Conservation (phyloP, 2,329 filamentous ascomycete genomes). For the Diplodia corticola region DNA sequence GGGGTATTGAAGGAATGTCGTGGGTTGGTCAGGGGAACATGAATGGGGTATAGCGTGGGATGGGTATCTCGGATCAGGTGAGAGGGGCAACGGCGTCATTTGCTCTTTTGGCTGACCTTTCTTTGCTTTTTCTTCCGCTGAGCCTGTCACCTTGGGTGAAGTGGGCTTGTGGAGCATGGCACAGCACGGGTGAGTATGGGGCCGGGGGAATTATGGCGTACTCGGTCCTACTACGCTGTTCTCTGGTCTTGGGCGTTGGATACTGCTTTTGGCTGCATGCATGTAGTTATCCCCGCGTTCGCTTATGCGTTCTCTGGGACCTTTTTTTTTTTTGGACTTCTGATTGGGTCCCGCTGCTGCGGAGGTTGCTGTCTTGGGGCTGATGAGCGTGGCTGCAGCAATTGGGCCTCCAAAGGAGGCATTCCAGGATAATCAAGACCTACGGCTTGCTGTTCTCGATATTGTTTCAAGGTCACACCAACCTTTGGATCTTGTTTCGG, state of each 20-base stretch:
- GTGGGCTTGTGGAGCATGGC: not conserved
- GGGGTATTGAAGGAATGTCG: not conserved
- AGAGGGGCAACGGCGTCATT: not conserved
- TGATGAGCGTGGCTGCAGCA: not conserved
- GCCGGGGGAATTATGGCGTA: not conserved
- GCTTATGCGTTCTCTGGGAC: not conserved
- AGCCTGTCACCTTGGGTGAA: not conserved
- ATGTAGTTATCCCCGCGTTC: not conserved
- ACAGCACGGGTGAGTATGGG: not conserved
- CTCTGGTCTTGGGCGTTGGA: not conserved
- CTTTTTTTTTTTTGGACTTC: not conserved
- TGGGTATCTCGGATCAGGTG: not conserved
- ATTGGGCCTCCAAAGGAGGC: not conserved
- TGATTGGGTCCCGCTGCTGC: not conserved
- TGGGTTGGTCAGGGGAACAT: not conserved
- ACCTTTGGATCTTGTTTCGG: too few relatives aligned
- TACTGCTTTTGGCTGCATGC: not conserved
- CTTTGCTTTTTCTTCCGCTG: not conserved
- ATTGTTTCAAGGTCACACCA: too few relatives aligned
- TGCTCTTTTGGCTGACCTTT: not conserved
- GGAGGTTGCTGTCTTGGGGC: not conserved
- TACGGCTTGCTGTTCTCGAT: too few relatives aligned
- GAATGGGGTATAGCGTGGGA: not conserved
- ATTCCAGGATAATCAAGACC: too few relatives aligned
- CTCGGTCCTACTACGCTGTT: constrained; percentile 1